Conservation (phyloP, 208 protist genomes). For the Strigomonas culicis region DNA sequence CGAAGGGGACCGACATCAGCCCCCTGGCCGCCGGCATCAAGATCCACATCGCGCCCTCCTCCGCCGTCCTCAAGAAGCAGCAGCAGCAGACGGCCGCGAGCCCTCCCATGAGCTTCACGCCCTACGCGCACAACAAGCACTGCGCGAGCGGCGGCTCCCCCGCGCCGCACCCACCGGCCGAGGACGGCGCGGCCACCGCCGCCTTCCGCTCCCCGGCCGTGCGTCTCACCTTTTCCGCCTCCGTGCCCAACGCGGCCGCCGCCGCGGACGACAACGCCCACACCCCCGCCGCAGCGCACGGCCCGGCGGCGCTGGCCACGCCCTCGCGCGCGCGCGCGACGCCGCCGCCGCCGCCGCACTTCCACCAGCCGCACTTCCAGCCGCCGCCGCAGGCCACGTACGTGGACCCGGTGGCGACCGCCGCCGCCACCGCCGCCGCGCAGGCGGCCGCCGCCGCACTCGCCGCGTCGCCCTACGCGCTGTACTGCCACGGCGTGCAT, state of each 20-base stretch:
- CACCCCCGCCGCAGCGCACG: too few species aligned
- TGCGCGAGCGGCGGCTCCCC: too few species aligned
- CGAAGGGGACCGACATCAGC: conserved; percentile 75
- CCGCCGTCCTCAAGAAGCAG: conserved; percentile 43
- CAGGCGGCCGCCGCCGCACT: neutral
- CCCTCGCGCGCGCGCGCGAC: too few species aligned
- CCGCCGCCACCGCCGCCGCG: neutral
- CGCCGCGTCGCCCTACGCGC: neutral
- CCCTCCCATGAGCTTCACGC: too few species aligned
- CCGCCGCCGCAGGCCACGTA: too few species aligned
- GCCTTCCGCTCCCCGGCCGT: neutral
- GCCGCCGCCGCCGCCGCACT: too few species aligned
- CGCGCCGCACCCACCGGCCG: neutral
- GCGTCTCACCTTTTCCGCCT: neutral
- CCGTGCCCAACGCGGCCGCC: neutral
- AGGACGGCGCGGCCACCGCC: neutral
- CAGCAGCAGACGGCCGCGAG: conserved; percentile 27
- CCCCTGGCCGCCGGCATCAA: conserved; percentile 81
- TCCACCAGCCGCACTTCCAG: too few species aligned
- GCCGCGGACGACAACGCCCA: neutral
- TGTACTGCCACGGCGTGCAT: neutral
- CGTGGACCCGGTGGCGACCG: neutral
- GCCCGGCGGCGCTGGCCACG: too few species aligned
- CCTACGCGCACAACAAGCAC: too few species aligned
- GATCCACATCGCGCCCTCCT: conserved; percentile 80